These are phyloP conservation scores for Echinosophora koreensis DNA, from an alignment of 306 rosid species.

Conservation along the genomic window DNA sequence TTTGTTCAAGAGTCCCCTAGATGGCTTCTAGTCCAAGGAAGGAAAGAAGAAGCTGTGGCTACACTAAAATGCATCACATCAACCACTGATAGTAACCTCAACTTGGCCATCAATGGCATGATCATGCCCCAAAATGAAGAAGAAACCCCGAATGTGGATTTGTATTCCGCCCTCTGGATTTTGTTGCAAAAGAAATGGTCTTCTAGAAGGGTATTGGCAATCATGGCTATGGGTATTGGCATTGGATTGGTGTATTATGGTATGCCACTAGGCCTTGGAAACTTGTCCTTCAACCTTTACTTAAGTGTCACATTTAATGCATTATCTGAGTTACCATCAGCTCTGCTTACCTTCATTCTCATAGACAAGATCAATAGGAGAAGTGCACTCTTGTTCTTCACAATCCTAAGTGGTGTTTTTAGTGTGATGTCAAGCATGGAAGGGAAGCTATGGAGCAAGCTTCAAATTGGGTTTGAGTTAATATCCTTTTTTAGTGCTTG, in stretches of 20 bases:
- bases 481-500: conserved; percentile 68
- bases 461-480: conserved; percentile 62
- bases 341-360: conserved; percentile 48
- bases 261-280: conserved; percentile 73
- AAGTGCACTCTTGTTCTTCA: conserved; percentile 45
- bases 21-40: conserved; percentile 68
- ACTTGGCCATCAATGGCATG: conserved; percentile 45
- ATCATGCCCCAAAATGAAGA: conserved; percentile 33
- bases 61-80: conserved; percentile 46
- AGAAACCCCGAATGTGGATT: conserved; percentile 32
- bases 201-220: conserved; percentile 34
- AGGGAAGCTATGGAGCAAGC: conserved; percentile 25
- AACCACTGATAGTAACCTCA: conserved; percentile 16
- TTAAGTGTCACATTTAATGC: conserved; percentile 69
- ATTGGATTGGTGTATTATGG: conserved; percentile 70
- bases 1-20: conserved; percentile 68
- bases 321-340: conserved; percentile 66
- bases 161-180: conserved; percentile 49
- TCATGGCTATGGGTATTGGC: conserved; percentile 57
- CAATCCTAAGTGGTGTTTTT: conserved; percentile 52
- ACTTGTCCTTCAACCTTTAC: conserved; percentile 58
- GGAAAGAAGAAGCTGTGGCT: conserved; percentile 59
- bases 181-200: conserved; percentile 63
- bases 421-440: conserved; percentile 55
- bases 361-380: conserved; percentile 58